Evolutionary conservation across 192 early-diverging fungal species (phyloP).

Genomic region (Coemansia sp.): DNA sequence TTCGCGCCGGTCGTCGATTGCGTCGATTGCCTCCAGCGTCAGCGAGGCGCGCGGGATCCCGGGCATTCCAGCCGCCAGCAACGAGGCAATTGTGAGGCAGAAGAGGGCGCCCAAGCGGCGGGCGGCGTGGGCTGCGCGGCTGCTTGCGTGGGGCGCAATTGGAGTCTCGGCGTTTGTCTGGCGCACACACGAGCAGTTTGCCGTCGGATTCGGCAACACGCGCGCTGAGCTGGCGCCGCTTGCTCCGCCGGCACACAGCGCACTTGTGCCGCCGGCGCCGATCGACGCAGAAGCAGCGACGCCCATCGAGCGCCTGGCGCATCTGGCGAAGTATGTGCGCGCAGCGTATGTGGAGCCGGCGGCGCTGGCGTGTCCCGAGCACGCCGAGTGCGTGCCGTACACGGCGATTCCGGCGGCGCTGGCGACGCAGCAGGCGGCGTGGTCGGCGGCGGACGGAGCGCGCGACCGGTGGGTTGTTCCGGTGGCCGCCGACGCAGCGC

Average conservation of each 20-base stretch:
- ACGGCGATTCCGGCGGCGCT: slow-evolving; percentile 15
- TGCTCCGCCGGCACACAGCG: slow-evolving; percentile 22
- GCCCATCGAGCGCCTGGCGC: slow-evolving; percentile 13
- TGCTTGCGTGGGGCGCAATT: slow-evolving; percentile 14
- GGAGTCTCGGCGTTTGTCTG: slow-evolving; percentile 17
- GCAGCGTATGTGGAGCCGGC: slow-evolving; percentile 22
- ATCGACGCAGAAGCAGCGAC: slow-evolving; percentile 7
- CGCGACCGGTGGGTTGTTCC: slow-evolving; percentile 42
- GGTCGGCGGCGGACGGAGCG: not conserved
- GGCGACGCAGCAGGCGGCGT: slow-evolving; percentile 8
- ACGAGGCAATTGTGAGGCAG: not conserved
- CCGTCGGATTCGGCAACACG: slow-evolving; percentile 40
- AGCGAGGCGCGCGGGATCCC: slow-evolving; percentile 43
- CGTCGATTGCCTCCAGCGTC: slow-evolving; percentile 37
- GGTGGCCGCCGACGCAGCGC: not conserved
- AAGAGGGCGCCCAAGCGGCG: not conserved
- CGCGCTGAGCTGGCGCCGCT: slow-evolving; percentile 29
- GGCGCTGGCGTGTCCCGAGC: slow-evolving; percentile 46
- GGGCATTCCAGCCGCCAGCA: slow-evolving; percentile 23
- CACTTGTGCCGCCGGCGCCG: slow-evolving; percentile 10
- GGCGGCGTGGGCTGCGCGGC: slow-evolving; percentile 19
- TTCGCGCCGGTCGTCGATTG: slow-evolving; percentile 45
- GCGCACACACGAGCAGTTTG: slow-evolving; percentile 44
- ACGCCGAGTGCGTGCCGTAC: slow-evolving; percentile 43
- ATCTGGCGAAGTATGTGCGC: slow-evolving; percentile 22